A percentile compares a stretch with the other conserved stretches of the same genome.
Evolutionary conservation across 2,329 filamentous ascomycete genomes (phyloP).

Genomic region (Aspergillus puulaauensis): DNA sequence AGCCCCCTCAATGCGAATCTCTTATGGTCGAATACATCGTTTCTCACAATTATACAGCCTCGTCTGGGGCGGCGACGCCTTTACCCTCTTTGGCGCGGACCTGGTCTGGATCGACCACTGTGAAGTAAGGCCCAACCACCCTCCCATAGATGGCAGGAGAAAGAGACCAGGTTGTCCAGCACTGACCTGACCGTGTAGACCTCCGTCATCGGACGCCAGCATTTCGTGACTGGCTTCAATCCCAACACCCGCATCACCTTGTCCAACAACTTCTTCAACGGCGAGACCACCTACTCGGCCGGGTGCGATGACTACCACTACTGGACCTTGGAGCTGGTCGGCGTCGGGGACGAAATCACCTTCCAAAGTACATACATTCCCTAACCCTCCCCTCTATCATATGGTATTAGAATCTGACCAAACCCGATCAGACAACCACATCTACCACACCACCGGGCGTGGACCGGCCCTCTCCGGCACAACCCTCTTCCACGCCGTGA

Average conservation of each 20-base stretch:
- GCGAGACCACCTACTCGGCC: slow-evolving; percentile 53
- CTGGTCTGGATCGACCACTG: slow-evolving; percentile 54
- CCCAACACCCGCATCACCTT: slow-evolving; percentile 58
- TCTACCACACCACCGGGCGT: slow-evolving; percentile 52
- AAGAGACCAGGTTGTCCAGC: too few relatives aligned
- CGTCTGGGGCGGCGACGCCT: slow-evolving; percentile 61
- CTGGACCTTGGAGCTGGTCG: slow-evolving; percentile 59
- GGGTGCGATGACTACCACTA: slow-evolving; percentile 61
- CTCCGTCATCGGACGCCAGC: slow-evolving; percentile 59
- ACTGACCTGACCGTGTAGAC: slow-evolving; percentile 58
- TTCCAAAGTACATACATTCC: slow-evolving; percentile 60
- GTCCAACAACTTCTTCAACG: slow-evolving; percentile 61
- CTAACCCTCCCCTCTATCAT: too few relatives aligned
- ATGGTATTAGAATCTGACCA: too few relatives aligned
- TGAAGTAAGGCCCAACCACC: slow-evolving; percentile 34
- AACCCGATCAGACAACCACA: too few relatives aligned
- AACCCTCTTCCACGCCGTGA: slow-evolving; percentile 57
- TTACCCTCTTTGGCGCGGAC: slow-evolving; percentile 50
- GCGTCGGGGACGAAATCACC: slow-evolving; percentile 58
- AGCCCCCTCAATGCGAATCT: too few relatives aligned
- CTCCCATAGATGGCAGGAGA: not conserved
- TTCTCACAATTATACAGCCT: too few relatives aligned
- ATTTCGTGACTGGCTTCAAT: slow-evolving; percentile 57
- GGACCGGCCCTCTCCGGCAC: slow-evolving; percentile 56
- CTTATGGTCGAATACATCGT: too few relatives aligned